phyloP scores from a whole-genome alignment of 495 filamentous ascomycete genomes.

The Lasiosphaeria miniovina region DNA sequence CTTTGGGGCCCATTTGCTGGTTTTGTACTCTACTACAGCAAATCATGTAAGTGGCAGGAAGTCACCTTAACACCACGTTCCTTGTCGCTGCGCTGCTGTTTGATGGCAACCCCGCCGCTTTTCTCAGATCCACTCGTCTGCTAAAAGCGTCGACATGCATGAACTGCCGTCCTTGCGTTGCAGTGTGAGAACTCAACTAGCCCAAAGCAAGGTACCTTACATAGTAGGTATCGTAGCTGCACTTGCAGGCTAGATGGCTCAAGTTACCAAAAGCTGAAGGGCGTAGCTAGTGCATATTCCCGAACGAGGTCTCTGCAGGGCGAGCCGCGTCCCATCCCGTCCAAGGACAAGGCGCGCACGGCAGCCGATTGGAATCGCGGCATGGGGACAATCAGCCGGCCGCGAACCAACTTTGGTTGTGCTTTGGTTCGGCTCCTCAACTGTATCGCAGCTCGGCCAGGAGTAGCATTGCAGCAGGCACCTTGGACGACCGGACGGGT shows the following conservation, averaged over 20 bases:
- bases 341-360: neutral
- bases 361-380: neutral
- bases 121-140: neutral
- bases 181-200: neutral
- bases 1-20: too few species aligned
- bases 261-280: neutral
- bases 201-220: too few species aligned
- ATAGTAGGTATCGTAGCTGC: too few species aligned
- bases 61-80: too few species aligned
- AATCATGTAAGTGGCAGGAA: too few species aligned
- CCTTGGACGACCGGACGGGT: constrained; percentile 25
- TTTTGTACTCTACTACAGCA: too few species aligned
- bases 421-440: constrained; percentile 23
- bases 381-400: constrained; percentile 14
- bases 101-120: neutral
- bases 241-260: too few species aligned
- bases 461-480: constrained; percentile 13
- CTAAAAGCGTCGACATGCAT: constrained; percentile 15
- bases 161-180: constrained; percentile 9
- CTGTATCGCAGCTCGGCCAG: neutral
- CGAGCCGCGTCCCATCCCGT: neutral
- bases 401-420: constrained; percentile 18
- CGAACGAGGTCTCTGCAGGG: constrained; percentile 7
- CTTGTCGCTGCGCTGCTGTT: too few species aligned
- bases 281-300: constrained; percentile 18